These are phyloP conservation scores for Malus hybrid DNA, from an alignment of 331 rosid species.

Conservation along the genomic window DNA sequence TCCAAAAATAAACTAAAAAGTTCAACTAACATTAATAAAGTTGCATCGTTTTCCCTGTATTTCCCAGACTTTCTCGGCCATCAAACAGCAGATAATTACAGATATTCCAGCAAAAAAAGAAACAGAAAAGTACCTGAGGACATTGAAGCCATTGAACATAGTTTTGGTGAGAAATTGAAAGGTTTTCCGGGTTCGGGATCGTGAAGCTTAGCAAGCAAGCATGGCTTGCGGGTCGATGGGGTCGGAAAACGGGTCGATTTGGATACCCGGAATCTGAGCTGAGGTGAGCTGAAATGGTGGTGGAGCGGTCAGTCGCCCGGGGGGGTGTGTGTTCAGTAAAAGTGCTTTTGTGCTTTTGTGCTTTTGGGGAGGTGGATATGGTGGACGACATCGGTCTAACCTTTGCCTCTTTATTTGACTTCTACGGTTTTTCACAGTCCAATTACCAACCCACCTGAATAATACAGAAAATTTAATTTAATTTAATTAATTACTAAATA, in stretches of 20 bases:
- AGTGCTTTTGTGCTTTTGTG: not conserved
- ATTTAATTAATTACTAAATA: too few species aligned
- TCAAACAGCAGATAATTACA: not conserved
- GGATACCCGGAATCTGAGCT: slow-evolving; percentile 10
- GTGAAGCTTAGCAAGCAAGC: not conserved
- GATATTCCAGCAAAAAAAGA: not conserved
- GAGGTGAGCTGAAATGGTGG: slow-evolving; percentile 1
- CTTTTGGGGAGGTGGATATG: not conserved
- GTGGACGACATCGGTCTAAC: slow-evolving; percentile 16
- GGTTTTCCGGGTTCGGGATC: not conserved
- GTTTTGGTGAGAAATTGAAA: not conserved
- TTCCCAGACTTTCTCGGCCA: slow-evolving; percentile 1
- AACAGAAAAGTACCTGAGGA: slow-evolving; percentile 18
- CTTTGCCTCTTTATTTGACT: not conserved
- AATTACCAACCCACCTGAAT: too few species aligned
- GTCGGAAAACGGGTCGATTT: not conserved
- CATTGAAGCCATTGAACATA: slow-evolving; percentile 8
- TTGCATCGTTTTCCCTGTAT: not conserved
- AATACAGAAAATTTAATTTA: too few species aligned
- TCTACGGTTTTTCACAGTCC: not conserved
- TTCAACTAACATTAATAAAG: not conserved
- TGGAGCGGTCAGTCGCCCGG: not conserved
- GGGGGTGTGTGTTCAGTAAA: not conserved
- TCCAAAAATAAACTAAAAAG: not conserved
- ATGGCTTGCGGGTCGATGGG: slow-evolving; percentile 1